These are phyloP conservation scores for Vachellia collinsii DNA, from an alignment of 306 rosid species.

Conservation along the genomic window DNA sequence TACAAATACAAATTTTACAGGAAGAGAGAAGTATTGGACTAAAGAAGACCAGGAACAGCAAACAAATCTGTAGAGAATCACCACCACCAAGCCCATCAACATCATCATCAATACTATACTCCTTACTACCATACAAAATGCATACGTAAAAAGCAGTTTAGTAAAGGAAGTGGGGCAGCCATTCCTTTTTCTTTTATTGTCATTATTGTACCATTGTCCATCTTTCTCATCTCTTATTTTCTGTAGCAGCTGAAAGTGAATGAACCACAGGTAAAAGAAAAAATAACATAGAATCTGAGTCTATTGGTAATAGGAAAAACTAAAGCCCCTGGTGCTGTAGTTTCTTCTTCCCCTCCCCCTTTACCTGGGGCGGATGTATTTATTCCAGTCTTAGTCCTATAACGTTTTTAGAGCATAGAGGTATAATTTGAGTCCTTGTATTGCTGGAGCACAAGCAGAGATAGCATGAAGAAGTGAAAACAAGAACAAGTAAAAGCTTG, in stretches of 20 bases:
- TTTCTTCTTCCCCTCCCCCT: constrained; percentile 22
- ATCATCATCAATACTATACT: constrained; percentile 62
- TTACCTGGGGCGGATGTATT: constrained; percentile 32
- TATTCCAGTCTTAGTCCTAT: constrained; percentile 40
- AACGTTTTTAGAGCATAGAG: constrained; percentile 33
- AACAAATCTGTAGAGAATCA: constrained; percentile 67
- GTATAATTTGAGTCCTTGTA: constrained; percentile 57
- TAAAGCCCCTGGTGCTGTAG: constrained; percentile 48
- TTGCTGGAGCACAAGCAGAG: constrained; percentile 50
- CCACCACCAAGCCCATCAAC: constrained; percentile 27
- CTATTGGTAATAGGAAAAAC: constrained; percentile 43
- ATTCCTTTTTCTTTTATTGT: constrained; percentile 48
- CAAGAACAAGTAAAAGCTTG: constrained; percentile 30
- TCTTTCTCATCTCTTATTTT: constrained; percentile 29
- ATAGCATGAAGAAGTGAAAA: constrained; percentile 18
- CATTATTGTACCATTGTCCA: constrained; percentile 58
- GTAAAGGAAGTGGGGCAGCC: constrained; percentile 74
- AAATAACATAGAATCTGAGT: constrained; percentile 41
- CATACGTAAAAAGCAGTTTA: constrained; percentile 71
- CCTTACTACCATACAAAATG: constrained; percentile 86
- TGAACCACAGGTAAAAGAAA: constrained; percentile 59
- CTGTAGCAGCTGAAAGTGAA: constrained; percentile 54
- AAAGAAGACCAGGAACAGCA: constrained; percentile 41
- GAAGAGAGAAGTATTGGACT: constrained; percentile 50
- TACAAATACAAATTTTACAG: constrained; percentile 44